phyloP scores from a whole-genome alignment of 2,329 filamentous ascomycete species.

The Aspergillus sp. region DNA sequence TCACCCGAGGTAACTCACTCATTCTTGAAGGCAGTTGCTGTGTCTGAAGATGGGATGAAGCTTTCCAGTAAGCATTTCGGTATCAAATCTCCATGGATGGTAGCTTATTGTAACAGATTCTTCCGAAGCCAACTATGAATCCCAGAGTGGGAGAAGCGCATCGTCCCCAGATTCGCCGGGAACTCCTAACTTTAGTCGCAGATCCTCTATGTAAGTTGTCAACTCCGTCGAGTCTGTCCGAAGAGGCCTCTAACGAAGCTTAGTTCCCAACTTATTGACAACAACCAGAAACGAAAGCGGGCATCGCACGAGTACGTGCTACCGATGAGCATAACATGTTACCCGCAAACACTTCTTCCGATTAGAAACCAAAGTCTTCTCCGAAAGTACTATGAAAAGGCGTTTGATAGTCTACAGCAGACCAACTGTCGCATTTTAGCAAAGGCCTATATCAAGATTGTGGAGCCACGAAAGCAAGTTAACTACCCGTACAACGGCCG shows the following conservation, averaged over 20 bases:
- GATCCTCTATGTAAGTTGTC: slow-evolving; percentile 12
- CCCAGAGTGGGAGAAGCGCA: slow-evolving; percentile 15
- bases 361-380: slow-evolving; percentile 25
- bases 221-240: neutral
- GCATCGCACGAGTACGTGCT: slow-evolving; percentile 21
- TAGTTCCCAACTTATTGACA: slow-evolving; percentile 12
- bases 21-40: slow-evolving; percentile 31
- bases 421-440: slow-evolving; percentile 37
- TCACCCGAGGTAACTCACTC: slow-evolving; percentile 30
- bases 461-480: slow-evolving; percentile 38
- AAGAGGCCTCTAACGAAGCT: neutral
- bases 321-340: slow-evolving; percentile 23
- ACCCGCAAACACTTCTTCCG: slow-evolving; percentile 26
- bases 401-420: slow-evolving; percentile 35
- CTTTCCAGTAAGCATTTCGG: slow-evolving; percentile 18
- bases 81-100: neutral
- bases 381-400: slow-evolving; percentile 33
- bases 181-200: slow-evolving; percentile 6
- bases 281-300: slow-evolving; percentile 17
- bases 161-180: slow-evolving; percentile 18
- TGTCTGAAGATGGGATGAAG: slow-evolving; percentile 21
- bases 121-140: slow-evolving; percentile 1
- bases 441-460: slow-evolving; percentile 37
- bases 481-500: slow-evolving; percentile 38
- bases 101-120: slow-evolving; percentile 8